Evolutionary conservation across 352 stramenopile species (phyloP).

Genomic region (Phytophthora colocasiae): DNA sequence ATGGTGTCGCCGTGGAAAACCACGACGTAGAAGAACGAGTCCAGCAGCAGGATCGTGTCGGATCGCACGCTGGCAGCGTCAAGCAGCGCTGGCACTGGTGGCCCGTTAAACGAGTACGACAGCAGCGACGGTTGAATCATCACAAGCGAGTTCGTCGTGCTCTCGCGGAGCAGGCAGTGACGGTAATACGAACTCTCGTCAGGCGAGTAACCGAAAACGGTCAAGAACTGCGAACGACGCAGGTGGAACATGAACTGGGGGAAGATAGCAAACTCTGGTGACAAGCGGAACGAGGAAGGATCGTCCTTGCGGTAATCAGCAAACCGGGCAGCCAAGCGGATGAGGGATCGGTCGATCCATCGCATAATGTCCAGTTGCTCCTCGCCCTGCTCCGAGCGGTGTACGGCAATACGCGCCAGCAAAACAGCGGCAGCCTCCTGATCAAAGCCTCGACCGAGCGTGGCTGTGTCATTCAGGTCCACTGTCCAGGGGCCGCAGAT

Average conservation of each 20-base stretch:
- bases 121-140: conserved; percentile 99
- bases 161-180: conserved; percentile 95
- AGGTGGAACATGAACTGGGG: conserved; percentile 99
- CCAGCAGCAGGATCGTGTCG: conserved; percentile 99
- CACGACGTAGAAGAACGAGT: conserved; percentile 99
- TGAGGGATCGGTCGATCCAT: conserved; percentile 97
- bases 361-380: conserved; percentile 91
- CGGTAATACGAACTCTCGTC: conserved; percentile 99
- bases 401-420: conserved; percentile 91
- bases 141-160: conserved; percentile 98
- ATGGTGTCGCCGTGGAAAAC: conserved; percentile 99
- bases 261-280: conserved; percentile 98
- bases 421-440: conserved; percentile 99
- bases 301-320: conserved; percentile 99
- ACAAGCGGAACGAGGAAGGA: conserved; percentile 96
- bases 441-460: conserved; percentile 97
- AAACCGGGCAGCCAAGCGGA: conserved; percentile 98
- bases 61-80: conserved; percentile 94
- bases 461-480: conserved; percentile 92
- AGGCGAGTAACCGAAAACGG: conserved; percentile 98
- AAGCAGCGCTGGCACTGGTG: conserved; percentile 90
- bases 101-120: conserved; percentile 96
- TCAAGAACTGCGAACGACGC: conserved; percentile 98
- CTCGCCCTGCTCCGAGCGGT: conserved; percentile 86
- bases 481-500: conserved; percentile 96